Base-by-base conservation (phyloP, 2,329 filamentous ascomycete genomes). In the Aspergillus sp. region DNA sequence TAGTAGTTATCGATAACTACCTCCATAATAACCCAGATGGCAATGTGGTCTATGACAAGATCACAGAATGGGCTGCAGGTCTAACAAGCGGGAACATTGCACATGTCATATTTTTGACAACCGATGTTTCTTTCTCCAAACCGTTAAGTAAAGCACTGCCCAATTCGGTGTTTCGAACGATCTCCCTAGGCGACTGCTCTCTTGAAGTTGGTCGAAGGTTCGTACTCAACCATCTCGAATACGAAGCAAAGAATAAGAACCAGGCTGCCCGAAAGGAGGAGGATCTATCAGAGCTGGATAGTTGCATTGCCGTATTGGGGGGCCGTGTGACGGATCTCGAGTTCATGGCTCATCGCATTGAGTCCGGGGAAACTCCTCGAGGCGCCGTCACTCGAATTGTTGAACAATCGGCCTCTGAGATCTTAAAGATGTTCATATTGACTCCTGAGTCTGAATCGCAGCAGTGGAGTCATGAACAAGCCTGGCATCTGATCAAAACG, bases 261-360 rank as follows among this genome's bases (percentile, higher is more conserved):
- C 71, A 72, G 22, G 68, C 67, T 2, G 68, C 70, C 3, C 66
- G 64, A 17, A 71, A 74, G 24, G 77, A 78, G 55, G 70, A 75
- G 45, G 83, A 92, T 61, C 78, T 95, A 6, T 72, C 75, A 1
- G 90, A 93, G 61, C 82, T 99, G 2, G 92, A 97, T 67, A 82
- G 82, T 26, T 93, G 90, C 64, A 96, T 98, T 62, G 83, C 87
- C 26, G 83, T 87, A 0, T 83, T 99, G 1, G 95, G 95, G 20
- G 95, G 95, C 2, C 90, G 95, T 3, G 82, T 99, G n/a, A 96
- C 92, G 0, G 95, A 99, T 69, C 86, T 99, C 18, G 93, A 98
- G 70, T 96, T 95, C 69, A 85, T 99, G 43, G 89, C 93, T n/a
- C 86, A 93, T 36, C 85, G 95, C 17, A 89, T 99, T 66, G 91